Evolutionary conservation across 495 filamentous ascomycete species (phyloP).

Genomic region (Lichina pygmaea): DNA sequence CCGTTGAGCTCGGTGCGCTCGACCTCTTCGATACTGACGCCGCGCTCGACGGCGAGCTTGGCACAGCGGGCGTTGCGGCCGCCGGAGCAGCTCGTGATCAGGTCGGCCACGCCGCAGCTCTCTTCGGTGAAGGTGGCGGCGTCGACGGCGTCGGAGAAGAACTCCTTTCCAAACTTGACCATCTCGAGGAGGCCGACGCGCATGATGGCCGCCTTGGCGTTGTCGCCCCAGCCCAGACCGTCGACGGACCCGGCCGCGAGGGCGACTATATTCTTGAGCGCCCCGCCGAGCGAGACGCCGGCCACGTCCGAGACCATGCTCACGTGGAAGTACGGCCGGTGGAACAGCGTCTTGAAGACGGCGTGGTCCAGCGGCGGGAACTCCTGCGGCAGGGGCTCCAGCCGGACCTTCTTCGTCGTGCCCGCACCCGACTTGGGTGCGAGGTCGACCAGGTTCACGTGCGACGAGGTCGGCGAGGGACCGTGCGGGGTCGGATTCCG

Average conservation of each 20-base stretch:
- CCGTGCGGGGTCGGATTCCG: conserved; percentile 35
- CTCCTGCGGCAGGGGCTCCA: conserved; percentile 46
- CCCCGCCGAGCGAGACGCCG: conserved; percentile 82
- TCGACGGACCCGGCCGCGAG: conserved; percentile 87
- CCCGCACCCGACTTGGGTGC: conserved; percentile 36
- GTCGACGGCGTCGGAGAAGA: conserved; percentile 58
- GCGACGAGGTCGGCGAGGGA: conserved; percentile 22
- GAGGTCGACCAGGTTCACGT: conserved; percentile 26
- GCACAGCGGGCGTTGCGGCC: conserved; percentile 89
- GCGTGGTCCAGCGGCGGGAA: conserved; percentile 64
- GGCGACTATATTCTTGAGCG: conserved; percentile 93
- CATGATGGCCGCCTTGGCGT: conserved; percentile 93
- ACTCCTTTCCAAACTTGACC: conserved; percentile 78
- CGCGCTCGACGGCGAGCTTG: conserved; percentile 59
- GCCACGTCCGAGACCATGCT: conserved; percentile 78
- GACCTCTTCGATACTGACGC: conserved; percentile 57
- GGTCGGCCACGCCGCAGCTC: conserved; percentile 82
- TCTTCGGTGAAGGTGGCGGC: conserved; percentile 82
- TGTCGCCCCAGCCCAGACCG: conserved; percentile 91
- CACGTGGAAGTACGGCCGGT: conserved; percentile 94
- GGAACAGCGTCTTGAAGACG: conserved; percentile 61
- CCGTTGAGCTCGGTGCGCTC: conserved; percentile 81
- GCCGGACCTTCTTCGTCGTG: conserved; percentile 29
- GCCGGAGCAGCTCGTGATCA: conserved; percentile 79
- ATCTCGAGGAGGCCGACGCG: conserved; percentile 83